phyloP scores from a whole-genome alignment of 257 asterid genomes.

The Henckelia pumila region DNA sequence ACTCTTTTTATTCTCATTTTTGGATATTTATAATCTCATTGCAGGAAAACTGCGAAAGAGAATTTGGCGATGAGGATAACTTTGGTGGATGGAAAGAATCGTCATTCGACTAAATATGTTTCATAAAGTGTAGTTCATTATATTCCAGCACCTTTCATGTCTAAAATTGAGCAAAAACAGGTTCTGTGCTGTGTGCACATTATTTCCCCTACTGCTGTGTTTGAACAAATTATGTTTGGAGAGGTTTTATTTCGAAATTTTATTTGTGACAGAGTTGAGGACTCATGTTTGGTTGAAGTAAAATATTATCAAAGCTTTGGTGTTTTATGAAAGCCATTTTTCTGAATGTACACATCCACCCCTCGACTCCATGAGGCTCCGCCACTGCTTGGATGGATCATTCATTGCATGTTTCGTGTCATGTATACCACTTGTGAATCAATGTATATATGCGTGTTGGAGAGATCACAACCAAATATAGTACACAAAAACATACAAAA shows the following conservation, averaged over 20 bases:
- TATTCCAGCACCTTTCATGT: neutral
- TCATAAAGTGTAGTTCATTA: neutral
- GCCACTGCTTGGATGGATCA: neutral
- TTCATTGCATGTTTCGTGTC: no score
- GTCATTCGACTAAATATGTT: constrained; percentile 25
- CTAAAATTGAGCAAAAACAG: neutral
- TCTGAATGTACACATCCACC: neutral
- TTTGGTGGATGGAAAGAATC: constrained; percentile 58
- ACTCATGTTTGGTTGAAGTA: neutral
- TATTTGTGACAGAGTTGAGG: neutral
- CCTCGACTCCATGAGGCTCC: neutral
- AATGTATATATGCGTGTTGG: neutral
- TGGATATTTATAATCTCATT: constrained; percentile 9
- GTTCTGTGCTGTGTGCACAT: neutral
- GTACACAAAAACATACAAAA: neutral
- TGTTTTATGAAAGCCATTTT: neutral
- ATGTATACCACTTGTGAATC: neutral
- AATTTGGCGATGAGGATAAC: constrained; percentile 27
- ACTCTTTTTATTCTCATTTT: neutral
- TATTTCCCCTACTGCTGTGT: neutral
- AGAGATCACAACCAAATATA: no score
- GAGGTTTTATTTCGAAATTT: neutral
- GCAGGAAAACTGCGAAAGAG: constrained; percentile 33
- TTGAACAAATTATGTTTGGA: neutral
- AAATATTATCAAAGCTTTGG: no score